Evolutionary conservation across 306 rosid species (phyloP).

Genomic region (Geum urbanum): DNA sequence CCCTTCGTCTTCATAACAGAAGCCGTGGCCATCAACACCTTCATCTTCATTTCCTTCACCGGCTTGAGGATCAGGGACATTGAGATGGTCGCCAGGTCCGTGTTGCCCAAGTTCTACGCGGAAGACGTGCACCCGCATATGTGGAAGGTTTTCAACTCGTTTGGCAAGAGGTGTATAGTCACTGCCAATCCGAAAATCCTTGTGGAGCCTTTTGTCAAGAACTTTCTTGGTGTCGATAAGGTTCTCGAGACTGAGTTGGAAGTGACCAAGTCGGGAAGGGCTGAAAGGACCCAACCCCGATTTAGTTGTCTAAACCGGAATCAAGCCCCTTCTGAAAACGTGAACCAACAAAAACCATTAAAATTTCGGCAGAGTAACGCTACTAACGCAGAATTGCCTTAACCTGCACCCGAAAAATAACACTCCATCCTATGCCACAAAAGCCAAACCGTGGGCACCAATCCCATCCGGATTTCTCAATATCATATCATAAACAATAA

Average conservation of each 20-base stretch:
- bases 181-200: constrained; percentile 79
- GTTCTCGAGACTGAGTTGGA: constrained; percentile 74
- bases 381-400: no score
- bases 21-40: constrained; percentile 46
- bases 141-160: constrained; percentile 78
- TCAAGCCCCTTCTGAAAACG: no score
- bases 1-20: constrained; percentile 71
- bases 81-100: constrained; percentile 65
- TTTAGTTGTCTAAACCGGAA: no score
- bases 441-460: no score
- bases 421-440: no score
- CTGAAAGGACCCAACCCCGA: no score
- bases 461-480: no score
- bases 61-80: constrained; percentile 60
- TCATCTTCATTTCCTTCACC: constrained; percentile 56
- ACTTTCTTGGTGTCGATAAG: constrained; percentile 62
- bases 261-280: constrained; percentile 51
- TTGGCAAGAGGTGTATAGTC: constrained; percentile 62
- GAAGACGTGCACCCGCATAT: constrained; percentile 70
- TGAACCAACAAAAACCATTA: no score
- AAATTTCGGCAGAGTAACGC: no score
- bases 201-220: constrained; percentile 79
- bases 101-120: constrained; percentile 65
- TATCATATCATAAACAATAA: no score
- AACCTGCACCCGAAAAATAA: no score